Base-by-base conservation (phyloP, 202 grass and related monocot genomes). In the Eragrostis tef region DNA sequence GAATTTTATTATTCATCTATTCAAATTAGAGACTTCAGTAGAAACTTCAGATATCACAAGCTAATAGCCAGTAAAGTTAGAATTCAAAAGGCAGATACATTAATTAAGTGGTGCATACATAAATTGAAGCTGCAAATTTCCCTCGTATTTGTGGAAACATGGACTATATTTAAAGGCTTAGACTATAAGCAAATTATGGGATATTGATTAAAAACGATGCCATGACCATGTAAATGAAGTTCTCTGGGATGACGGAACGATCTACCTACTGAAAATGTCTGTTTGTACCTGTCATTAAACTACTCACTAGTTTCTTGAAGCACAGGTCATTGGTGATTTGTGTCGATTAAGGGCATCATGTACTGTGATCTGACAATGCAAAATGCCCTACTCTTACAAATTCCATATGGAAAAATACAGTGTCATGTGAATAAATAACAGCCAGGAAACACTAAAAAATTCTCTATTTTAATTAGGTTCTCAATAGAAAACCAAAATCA, bases 341-440 rank as follows among this genome's bases (percentile, higher is more conserved):
- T 58, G 24, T 24, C 54, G 8, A 19, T 4, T 4, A 58, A 19
- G n/a, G n/a, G n/a, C 9, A n/a, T 5, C 12, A 4, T 63, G 25
- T 31, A 1, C 25, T 56, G 19, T 56, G 26, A 26, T 63, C 21
- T 60, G 22, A 11, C 57, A 26, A 26, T 60, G 21, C 9, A 7
- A 57, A 71, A 11, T 49, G 39, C 1, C 50, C 11, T 41, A 61
- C 21, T 34, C 17, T 11, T 77, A 77, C 72, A 9, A 47, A 49
- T 77, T 69, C 48, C 51, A 69, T 24, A 56, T 3, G 10, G 21
- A 69, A 6, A 39, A 47, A 59, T 61, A 11, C 65, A n/a, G n/a
- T 48, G 11, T 81, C 39, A 7, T 71, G 4, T 71, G 41, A 42
- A 81, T 20, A 25, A 11, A 81, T 60, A 60, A 15, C 21, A 64